Conservation (phyloP, 2,329 filamentous ascomycete species). For the Fusarium buxicola region DNA sequence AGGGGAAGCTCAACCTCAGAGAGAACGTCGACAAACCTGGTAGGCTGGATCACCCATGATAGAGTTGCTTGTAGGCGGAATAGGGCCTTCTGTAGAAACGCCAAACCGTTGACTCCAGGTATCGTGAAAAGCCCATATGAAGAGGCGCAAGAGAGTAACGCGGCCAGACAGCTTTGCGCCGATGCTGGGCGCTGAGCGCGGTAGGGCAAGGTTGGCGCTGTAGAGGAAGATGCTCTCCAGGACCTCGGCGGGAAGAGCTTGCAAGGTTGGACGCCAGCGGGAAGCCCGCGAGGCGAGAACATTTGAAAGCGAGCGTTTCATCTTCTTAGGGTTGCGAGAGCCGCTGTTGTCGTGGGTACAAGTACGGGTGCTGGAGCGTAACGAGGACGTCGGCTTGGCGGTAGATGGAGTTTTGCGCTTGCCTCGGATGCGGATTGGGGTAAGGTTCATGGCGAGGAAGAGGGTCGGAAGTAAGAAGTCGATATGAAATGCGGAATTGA, state of each 20-base stretch:
- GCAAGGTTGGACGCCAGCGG: slow-evolving; percentile 44
- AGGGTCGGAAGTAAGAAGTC: background rate
- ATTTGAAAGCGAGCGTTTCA: slow-evolving; percentile 46
- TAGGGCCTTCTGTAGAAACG: slow-evolving; percentile 27
- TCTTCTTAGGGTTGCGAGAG: slow-evolving; percentile 38
- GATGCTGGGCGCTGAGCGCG: slow-evolving; percentile 57
- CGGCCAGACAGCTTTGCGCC: slow-evolving; percentile 59
- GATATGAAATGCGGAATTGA: background rate
- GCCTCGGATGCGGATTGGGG: slow-evolving; percentile 61
- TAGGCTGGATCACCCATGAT: slow-evolving; percentile 55
- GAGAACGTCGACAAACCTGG: slow-evolving; percentile 53
- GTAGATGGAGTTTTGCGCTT: slow-evolving; percentile 58
- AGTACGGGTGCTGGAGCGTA: background rate
- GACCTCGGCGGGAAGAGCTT: slow-evolving; percentile 62
- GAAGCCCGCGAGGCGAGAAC: slow-evolving; percentile 46
- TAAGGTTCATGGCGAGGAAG: slow-evolving; percentile 56
- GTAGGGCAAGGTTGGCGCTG: slow-evolving; percentile 61
- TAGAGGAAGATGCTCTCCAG: slow-evolving; percentile 64
- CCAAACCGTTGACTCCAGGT: slow-evolving; percentile 56
- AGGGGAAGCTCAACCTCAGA: background rate
- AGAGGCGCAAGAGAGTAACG: slow-evolving; percentile 52
- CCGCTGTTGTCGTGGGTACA: slow-evolving; percentile 1
- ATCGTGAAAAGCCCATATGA: slow-evolving; percentile 52
- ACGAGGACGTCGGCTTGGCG: slow-evolving; percentile 22
- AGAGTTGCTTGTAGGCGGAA: slow-evolving; percentile 6